Evolutionary conservation across 2,329 filamentous ascomycete genomes (phyloP).

Genomic region (Claviceps purpurea): DNA sequence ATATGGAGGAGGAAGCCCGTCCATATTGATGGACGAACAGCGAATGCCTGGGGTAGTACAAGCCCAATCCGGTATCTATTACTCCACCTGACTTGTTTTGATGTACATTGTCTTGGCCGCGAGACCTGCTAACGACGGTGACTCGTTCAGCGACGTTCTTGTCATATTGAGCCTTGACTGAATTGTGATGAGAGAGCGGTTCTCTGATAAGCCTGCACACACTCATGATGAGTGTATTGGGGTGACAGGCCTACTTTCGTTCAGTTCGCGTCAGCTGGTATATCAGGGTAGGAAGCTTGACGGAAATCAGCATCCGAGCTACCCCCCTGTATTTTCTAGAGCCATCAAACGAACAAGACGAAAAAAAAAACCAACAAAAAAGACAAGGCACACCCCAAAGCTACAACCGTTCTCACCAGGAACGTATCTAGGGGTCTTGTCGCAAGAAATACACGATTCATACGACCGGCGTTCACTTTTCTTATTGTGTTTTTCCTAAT

Average conservation of each 20-base stretch:
- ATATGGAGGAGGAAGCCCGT: constrained; percentile 16
- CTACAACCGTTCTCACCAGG: too few species aligned
- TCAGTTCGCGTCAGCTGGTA: neutral
- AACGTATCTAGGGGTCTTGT: too few species aligned
- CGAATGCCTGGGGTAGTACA: constrained; percentile 6
- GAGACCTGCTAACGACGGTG: neutral
- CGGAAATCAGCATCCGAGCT: too few species aligned
- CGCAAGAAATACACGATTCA: neutral
- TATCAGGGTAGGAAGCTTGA: neutral
- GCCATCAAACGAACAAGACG: neutral
- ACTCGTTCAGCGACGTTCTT: neutral
- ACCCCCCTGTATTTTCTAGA: too few species aligned
- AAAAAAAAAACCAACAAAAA: neutral
- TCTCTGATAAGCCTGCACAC: neutral
- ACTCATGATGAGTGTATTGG: neutral
- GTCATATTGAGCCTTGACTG: neutral
- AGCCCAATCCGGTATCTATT: constrained; percentile 9
- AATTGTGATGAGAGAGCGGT: neutral
- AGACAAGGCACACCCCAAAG: neutral
- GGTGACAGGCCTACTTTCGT: neutral
- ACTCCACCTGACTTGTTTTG: constrained; percentile 9
- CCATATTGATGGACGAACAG: constrained; percentile 8
- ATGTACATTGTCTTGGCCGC: neutral
- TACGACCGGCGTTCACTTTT: neutral
- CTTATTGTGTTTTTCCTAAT: too few species aligned